These are phyloP conservation scores for Neurospora sp. DNA, from an alignment of 495 filamentous ascomycete species.

Conservation along the genomic window DNA sequence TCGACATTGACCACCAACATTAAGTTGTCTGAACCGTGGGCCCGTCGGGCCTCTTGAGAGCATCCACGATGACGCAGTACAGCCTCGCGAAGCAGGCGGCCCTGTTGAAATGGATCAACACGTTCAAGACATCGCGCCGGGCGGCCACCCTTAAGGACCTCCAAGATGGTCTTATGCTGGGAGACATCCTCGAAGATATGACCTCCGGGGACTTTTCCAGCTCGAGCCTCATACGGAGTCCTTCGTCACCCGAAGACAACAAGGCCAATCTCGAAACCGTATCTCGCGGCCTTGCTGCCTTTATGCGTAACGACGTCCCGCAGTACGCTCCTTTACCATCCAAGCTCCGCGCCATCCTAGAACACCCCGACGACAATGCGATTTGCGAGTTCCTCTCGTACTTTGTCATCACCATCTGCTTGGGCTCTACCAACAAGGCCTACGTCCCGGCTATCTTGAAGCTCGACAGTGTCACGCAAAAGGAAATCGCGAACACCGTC, in stretches of 20 bases:
- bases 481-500: conserved; percentile 25
- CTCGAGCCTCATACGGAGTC: conserved; percentile 53
- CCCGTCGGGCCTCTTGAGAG: not conserved
- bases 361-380: conserved; percentile 26
- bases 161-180: conserved; percentile 66
- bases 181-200: conserved; percentile 51
- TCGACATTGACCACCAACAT: not conserved
- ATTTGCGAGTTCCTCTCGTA: conserved; percentile 52
- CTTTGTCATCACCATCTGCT: conserved; percentile 52
- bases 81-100: conserved; percentile 25
- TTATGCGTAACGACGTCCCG: conserved; percentile 40
- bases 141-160: conserved; percentile 45
- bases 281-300: conserved; percentile 54
- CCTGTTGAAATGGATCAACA: conserved; percentile 37
- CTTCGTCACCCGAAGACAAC: conserved; percentile 45
- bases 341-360: conserved; percentile 29
- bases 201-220: conserved; percentile 54
- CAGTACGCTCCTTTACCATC: conserved; percentile 22
- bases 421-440: conserved; percentile 42
- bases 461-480: conserved; percentile 23
- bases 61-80: conserved; percentile 18
- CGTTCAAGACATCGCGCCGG: conserved; percentile 24
- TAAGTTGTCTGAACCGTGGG: not conserved
- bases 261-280: conserved; percentile 59
- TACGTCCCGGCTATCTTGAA: conserved; percentile 40